These are phyloP conservation scores for Camelina laxa DNA, from an alignment of 345 rosid genomes.

Conservation along the genomic window DNA sequence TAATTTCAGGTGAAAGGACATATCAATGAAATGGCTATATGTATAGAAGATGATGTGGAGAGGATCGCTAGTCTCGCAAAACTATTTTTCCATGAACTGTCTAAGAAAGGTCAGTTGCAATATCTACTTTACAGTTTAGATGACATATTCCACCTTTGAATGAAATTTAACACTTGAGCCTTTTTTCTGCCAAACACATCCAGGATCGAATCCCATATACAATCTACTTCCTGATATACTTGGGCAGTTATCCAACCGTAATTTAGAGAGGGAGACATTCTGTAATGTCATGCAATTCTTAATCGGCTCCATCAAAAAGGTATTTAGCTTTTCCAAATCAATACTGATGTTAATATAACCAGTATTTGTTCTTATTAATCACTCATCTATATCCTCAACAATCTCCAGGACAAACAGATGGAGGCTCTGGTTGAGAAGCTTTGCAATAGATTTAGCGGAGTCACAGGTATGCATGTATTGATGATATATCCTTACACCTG, in stretches of 20 bases:
- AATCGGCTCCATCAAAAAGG: slow-evolving; percentile 96
- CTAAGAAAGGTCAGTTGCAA: slow-evolving; percentile 79
- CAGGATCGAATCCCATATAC: slow-evolving; percentile 97
- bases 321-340: slow-evolving; percentile 36
- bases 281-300: slow-evolving; percentile 95
- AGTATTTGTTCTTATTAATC: slow-evolving; percentile 26
- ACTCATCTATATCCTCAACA: slow-evolving; percentile 9
- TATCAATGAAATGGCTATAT: slow-evolving; percentile 88
- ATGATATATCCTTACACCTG: slow-evolving; percentile 4
- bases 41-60: slow-evolving; percentile 86
- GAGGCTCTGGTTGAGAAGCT: slow-evolving; percentile 98
- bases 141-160: slow-evolving; percentile 12
- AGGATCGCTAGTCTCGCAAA: slow-evolving; percentile 92
- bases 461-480: slow-evolving; percentile 62
- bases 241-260: slow-evolving; percentile 78
- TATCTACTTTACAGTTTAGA: neutral
- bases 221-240: slow-evolving; percentile 97
- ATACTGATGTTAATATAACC: slow-evolving; percentile 27
- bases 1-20: slow-evolving; percentile 87
- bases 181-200: slow-evolving; percentile 29
- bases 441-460: slow-evolving; percentile 94
- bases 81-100: slow-evolving; percentile 87
- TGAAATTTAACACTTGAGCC: slow-evolving; percentile 34
- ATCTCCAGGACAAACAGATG: slow-evolving; percentile 92
- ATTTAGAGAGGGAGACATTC: slow-evolving; percentile 75